These are phyloP conservation scores for Botrytis deweyae DNA, from an alignment of 2,329 filamentous ascomycete genomes.

Conservation along the genomic window DNA sequence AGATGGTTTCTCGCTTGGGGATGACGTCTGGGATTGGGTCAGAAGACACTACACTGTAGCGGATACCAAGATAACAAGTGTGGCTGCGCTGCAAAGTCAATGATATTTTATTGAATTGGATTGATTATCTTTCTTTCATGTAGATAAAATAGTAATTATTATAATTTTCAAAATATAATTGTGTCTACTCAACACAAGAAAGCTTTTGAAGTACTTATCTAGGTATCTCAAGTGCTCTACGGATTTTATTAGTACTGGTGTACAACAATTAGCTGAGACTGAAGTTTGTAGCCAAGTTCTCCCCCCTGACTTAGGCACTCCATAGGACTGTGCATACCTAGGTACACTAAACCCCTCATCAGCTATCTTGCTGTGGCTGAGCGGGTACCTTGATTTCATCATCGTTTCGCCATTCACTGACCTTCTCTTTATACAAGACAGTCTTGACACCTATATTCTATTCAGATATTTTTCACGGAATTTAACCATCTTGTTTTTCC, in stretches of 20 bases:
- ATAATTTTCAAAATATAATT: background rate
- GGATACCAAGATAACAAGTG: background rate
- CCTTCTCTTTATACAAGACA: background rate
- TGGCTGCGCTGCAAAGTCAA: background rate
- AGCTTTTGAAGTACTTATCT: background rate
- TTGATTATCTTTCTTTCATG: background rate
- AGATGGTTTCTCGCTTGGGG: conserved; percentile 1
- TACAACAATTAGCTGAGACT: background rate
- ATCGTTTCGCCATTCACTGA: background rate
- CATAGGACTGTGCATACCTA: background rate
- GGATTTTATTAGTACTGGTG: too few relatives aligned
- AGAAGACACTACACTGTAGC: conserved; percentile 13
- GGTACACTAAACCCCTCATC: conserved; percentile 8
- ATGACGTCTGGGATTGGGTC: conserved; percentile 20
- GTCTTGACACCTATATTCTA: background rate
- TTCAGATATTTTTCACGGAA: background rate
- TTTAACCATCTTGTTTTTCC: background rate
- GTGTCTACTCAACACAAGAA: background rate
- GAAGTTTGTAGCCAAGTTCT: background rate
- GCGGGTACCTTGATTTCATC: background rate
- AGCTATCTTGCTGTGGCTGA: conserved; percentile 22
- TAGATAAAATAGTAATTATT: background rate
- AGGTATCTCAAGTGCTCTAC: background rate
- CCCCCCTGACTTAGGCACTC: background rate
- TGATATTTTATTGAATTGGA: background rate